Evolutionary conservation across 208 protist species (phyloP).

Genomic region (Trypanosoma mega): DNA sequence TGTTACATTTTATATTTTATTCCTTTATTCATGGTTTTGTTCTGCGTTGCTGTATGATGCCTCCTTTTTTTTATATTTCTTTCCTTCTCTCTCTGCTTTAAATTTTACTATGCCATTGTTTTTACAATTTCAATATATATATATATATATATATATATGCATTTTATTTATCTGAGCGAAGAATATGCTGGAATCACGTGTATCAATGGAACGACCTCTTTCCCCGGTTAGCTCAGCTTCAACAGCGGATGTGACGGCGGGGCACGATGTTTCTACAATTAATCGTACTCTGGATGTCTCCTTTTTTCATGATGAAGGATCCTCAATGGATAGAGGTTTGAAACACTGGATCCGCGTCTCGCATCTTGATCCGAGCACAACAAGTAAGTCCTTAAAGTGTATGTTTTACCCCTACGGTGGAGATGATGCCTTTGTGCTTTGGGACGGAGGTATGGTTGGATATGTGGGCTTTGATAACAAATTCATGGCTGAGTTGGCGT

Average conservation of each 20-base stretch:
- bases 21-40: background rate
- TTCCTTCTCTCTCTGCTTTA: background rate
- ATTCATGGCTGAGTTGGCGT: constrained; percentile 63
- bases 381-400: constrained; percentile 47
- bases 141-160: background rate
- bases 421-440: constrained; percentile 71
- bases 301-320: constrained; percentile 20
- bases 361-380: constrained; percentile 53
- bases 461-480: constrained; percentile 75
- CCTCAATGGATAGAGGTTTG: constrained; percentile 15
- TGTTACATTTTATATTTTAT: constrained; percentile 1
- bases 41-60: background rate
- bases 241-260: constrained; percentile 63
- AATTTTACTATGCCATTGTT: background rate
- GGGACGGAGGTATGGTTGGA: constrained; percentile 46
- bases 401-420: constrained; percentile 86
- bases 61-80: background rate
- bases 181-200: background rate
- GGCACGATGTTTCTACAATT: constrained; percentile 65
- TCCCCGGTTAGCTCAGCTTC: constrained; percentile 50
- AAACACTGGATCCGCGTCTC: constrained; percentile 70
- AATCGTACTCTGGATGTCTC: constrained; percentile 32
- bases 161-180: too few species aligned
- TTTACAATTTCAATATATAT: too few species aligned
- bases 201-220: constrained; percentile 19